Evolutionary conservation across 306 rosid species (phyloP), one percentile per base, ranked within the genome.

Genomic region (Cucumis melo): DNA sequence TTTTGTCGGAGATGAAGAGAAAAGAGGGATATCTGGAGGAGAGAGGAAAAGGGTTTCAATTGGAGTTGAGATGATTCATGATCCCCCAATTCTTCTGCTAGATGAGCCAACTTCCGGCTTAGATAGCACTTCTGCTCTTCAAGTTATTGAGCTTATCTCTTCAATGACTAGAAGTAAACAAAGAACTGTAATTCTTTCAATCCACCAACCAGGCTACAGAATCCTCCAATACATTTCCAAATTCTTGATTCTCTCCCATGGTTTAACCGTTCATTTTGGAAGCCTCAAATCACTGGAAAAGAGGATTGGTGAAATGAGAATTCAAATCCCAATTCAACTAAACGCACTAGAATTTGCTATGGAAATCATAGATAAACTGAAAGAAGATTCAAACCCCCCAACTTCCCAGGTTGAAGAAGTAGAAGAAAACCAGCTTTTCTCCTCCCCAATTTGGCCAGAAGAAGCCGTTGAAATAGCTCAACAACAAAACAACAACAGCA

Each of bases 41-140:
- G 98, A 90, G 63, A 89, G 88, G 81, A 90, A 90, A 83, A 87
- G 96, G 83, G 98, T 90, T 2, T 92, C 98, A 19, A 92, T 92
- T 62, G 96, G 94, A 9, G 89, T 92, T 63, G 98, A 92, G 27
- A 89, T 92, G 90, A 90, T 92, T 78, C 92, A 90, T 58, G 86
- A 92, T 20, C 96, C 98, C 46, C 83, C 87, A 55, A 84, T 92
- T 86, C 75, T 93, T 59, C 81, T 93, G 59, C 84, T 93, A 7
- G 96, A 92, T 86, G 98, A 92, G 23, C 96, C 98, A 76, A 90
- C 98, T 42, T 90, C 96, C 24, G 94, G 96, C 34, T 85, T 92
- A 16, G 98, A 92, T 50, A 90, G 94, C 81, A 68, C 82, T 29
- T 87, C 86, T 0, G 88, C 91, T 8, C 83, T 87, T 42, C 87